Evolutionary conservation across 371 early-diverging fungal species (phyloP).

Genomic region (Saksenaea oblongispora): DNA sequence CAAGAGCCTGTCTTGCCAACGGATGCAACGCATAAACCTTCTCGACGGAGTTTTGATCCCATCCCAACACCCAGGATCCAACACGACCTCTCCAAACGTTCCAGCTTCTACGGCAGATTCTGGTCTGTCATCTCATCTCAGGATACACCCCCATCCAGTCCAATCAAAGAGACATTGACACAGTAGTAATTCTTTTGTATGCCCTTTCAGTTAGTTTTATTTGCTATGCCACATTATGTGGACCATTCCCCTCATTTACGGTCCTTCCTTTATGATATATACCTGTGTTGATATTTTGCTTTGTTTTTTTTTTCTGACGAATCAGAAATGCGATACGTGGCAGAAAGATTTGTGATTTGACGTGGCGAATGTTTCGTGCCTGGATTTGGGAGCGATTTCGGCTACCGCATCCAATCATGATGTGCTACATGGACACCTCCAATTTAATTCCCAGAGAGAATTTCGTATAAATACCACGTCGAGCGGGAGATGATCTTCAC

Average conservation of each 20-base stretch:
- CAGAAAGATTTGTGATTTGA: background rate
- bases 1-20: constrained; percentile 4
- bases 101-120: constrained; percentile 26
- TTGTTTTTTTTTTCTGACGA: no score
- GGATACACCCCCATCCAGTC: constrained; percentile 27
- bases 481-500: constrained; percentile 2
- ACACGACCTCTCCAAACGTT: constrained; percentile 14
- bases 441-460: constrained; percentile 9
- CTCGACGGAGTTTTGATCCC: constrained; percentile 8
- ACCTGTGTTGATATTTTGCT: background rate
- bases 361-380: background rate
- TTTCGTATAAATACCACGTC: constrained; percentile 17
- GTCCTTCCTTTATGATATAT: background rate
- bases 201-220: background rate
- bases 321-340: no score
- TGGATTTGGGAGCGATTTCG: constrained; percentile 1
- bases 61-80: background rate
- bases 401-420: constrained; percentile 35
- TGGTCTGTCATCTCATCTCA: constrained; percentile 20
- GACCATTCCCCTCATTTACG: background rate
- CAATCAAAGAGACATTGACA: constrained; percentile 7
- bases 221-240: background rate
- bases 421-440: constrained; percentile 38
- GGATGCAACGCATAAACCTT: constrained; percentile 2
- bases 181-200: background rate